phyloP scores from a whole-genome alignment of 495 filamentous ascomycete species.

The Aspergillus cavernicola region DNA sequence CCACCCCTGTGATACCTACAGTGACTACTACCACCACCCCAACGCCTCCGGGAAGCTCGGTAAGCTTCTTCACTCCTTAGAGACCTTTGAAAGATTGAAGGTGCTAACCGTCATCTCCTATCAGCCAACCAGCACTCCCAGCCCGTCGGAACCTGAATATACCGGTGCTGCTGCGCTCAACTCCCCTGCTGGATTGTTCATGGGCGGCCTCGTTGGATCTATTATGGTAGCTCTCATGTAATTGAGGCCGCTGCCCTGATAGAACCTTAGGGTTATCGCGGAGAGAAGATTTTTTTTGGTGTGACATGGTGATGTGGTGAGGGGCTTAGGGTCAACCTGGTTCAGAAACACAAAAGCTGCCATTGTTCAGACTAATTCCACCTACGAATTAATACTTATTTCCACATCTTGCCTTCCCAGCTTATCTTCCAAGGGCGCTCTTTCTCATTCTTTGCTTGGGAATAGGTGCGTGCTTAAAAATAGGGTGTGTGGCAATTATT shows the following conservation, averaged over 20 bases:
- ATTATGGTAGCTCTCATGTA: not conserved
- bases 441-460: too few relatives aligned
- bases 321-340: too few relatives aligned
- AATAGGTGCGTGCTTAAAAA: too few relatives aligned
- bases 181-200: not conserved
- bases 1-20: slow-evolving; percentile 1
- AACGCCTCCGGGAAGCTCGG: not conserved
- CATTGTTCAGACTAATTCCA: too few relatives aligned
- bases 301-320: not conserved
- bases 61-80: not conserved
- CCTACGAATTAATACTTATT: too few relatives aligned
- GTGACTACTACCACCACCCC: not conserved
- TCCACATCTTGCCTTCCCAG: too few relatives aligned
- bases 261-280: not conserved
- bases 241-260: not conserved
- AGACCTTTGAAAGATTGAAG: not conserved
- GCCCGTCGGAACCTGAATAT: not conserved
- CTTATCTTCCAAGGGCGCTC: too few relatives aligned
- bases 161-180: not conserved
- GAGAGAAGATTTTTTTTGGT: not conserved
- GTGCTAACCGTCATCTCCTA: not conserved
- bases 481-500: too few relatives aligned
- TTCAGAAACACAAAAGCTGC: too few relatives aligned
- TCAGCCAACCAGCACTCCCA: not conserved
- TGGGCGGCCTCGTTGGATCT: slow-evolving; percentile 1